Conservation (phyloP, 208 protist species). For the Leishmania major region DNA sequence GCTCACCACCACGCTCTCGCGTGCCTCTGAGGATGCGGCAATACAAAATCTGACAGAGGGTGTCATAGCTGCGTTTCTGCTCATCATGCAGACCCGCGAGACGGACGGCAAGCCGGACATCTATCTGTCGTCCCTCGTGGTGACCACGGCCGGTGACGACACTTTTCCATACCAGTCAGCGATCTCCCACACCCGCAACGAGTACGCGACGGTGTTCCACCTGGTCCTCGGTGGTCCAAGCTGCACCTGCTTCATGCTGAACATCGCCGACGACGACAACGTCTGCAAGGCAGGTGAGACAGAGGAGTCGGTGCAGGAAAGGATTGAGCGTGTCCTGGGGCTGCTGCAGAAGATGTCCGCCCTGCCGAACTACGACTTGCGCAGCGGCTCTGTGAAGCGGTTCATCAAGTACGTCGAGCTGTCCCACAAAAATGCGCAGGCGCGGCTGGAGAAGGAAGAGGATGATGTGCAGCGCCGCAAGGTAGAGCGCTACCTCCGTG, state of each 20-base stretch:
- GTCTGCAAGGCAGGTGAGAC: constrained; percentile 24
- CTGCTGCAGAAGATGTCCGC: constrained; percentile 53
- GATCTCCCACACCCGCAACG: constrained; percentile 41
- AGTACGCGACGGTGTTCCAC: constrained; percentile 73
- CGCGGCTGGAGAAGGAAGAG: constrained; percentile 42
- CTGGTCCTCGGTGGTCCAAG: constrained; percentile 71
- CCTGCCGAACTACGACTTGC: constrained; percentile 70
- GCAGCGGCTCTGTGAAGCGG: constrained; percentile 74
- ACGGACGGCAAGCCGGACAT: constrained; percentile 66
- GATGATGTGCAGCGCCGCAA: constrained; percentile 47
- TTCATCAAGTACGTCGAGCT: constrained; percentile 77
- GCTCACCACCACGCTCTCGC: constrained; percentile 49
- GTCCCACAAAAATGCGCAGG: constrained; percentile 42
- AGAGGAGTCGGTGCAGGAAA: constrained; percentile 44
- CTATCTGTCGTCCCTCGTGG: constrained; percentile 70
- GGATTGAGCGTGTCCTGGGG: constrained; percentile 42
- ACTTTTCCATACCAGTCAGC: constrained; percentile 53
- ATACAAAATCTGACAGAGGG: constrained; percentile 51
- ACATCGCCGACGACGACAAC: constrained; percentile 56
- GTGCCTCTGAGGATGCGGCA: constrained; percentile 41
- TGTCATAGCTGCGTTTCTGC: constrained; percentile 52
- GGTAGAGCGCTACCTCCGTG: constrained; percentile 60
- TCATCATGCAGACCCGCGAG: constrained; percentile 56
- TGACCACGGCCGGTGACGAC: constrained; percentile 60
- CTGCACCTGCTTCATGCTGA: constrained; percentile 74